Evolutionary conservation across 495 filamentous ascomycete species (phyloP).

Genomic region (Xylaria telfairii): DNA sequence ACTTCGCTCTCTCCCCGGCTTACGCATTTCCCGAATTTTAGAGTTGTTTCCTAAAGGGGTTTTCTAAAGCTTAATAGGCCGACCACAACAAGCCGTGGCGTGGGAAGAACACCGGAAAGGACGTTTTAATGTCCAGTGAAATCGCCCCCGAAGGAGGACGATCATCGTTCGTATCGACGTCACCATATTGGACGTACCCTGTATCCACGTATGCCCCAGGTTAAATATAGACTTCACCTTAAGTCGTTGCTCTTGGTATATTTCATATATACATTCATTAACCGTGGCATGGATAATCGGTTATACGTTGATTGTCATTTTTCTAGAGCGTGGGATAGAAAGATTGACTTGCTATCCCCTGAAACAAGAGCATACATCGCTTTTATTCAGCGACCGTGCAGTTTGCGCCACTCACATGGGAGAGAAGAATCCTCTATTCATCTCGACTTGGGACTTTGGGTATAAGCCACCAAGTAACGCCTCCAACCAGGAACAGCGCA

Average conservation of each 20-base stretch:
- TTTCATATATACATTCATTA: not conserved
- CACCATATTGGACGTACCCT: too few species aligned
- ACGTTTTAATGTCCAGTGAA: too few species aligned
- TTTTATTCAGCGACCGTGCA: not conserved
- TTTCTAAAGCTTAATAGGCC: too few species aligned
- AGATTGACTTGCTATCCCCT: not conserved
- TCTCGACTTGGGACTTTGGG: slow-evolving; percentile 40
- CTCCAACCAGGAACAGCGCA: slow-evolving; percentile 50
- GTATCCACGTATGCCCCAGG: too few species aligned
- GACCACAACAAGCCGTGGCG: too few species aligned
- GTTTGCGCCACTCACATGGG: not conserved
- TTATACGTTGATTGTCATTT: not conserved
- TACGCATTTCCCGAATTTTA: too few species aligned
- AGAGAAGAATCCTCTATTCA: slow-evolving; percentile 21
- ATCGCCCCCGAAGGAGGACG: too few species aligned
- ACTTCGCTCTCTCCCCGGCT: too few species aligned
- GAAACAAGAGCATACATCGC: not conserved
- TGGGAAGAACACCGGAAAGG: too few species aligned
- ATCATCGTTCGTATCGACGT: too few species aligned
- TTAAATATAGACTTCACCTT: too few species aligned
- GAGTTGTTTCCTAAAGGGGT: too few species aligned
- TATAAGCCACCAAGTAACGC: slow-evolving; percentile 52
- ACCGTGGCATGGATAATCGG: not conserved
- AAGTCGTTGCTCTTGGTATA: not conserved
- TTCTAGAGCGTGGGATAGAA: not conserved